Evolutionary conservation across 768 basidiomycete genomes (phyloP).

Genomic region (Mycena indigotica): DNA sequence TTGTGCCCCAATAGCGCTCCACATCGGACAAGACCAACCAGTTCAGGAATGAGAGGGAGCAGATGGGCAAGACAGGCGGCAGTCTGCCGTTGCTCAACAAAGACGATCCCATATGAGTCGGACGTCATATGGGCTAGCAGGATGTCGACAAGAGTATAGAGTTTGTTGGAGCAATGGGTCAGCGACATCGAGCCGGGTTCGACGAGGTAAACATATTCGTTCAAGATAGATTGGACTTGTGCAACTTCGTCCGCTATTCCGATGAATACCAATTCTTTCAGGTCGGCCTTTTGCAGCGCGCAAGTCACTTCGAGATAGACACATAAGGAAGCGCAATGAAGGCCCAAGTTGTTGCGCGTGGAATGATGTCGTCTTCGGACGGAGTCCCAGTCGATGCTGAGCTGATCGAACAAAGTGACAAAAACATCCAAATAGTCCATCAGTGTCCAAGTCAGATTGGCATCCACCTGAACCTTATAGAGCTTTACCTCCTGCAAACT

Average conservation of each 20-base stretch:
- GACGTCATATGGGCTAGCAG: slow-evolving; percentile 56
- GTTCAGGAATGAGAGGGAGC: slow-evolving; percentile 58
- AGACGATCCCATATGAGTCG: slow-evolving; percentile 71
- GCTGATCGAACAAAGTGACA: slow-evolving; percentile 27
- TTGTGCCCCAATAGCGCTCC: slow-evolving; percentile 77
- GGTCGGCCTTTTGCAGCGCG: slow-evolving; percentile 10
- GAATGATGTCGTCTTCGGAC: slow-evolving; percentile 64
- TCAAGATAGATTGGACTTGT: slow-evolving; percentile 40
- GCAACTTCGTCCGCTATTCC: slow-evolving; percentile 31
- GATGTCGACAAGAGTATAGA: slow-evolving; percentile 61
- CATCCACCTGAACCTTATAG: slow-evolving; percentile 50
- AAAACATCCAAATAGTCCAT: slow-evolving; percentile 54
- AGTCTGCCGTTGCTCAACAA: slow-evolving; percentile 83
- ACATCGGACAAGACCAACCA: slow-evolving; percentile 59
- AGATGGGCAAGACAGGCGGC: slow-evolving; percentile 70
- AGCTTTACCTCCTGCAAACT: slow-evolving; percentile 55
- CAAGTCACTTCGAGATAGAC: slow-evolving; percentile 62
- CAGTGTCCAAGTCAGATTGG: slow-evolving; percentile 39
- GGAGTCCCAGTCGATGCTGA: slow-evolving; percentile 58
- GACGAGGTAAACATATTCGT: slow-evolving; percentile 45
- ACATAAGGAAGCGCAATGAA: slow-evolving; percentile 75
- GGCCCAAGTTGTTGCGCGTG: slow-evolving; percentile 66
- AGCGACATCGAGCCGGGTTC: slow-evolving; percentile 48
- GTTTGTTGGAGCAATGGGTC: slow-evolving; percentile 76
- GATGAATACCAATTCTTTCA: slow-evolving; percentile 19